Evolutionary conservation across 495 filamentous ascomycete species (phyloP).

Genomic region (Penicillium pancosmium): DNA sequence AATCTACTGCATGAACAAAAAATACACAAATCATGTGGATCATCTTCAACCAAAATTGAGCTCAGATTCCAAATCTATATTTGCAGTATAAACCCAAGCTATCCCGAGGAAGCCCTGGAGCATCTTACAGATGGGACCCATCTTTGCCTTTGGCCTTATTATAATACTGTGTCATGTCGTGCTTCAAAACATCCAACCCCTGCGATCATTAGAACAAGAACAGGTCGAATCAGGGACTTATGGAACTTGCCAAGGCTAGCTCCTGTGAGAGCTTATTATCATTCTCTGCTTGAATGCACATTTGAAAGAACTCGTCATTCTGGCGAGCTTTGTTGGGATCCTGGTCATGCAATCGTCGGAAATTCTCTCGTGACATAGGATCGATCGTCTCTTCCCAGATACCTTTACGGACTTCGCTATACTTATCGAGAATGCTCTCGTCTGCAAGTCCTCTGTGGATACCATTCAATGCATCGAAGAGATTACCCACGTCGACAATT

Average conservation of each 20-base stretch:
- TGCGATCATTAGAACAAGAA: conserved; percentile 4
- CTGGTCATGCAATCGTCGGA: conserved; percentile 37
- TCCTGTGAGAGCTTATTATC: conserved; percentile 27
- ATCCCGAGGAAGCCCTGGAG: conserved; percentile 5
- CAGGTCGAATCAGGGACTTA: no score
- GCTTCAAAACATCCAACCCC: conserved; percentile 32
- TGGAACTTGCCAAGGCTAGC: conserved; percentile 26
- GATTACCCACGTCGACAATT: conserved; percentile 59
- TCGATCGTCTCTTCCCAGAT: conserved; percentile 60
- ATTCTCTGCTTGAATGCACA: conserved; percentile 27
- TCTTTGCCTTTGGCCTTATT: conserved; percentile 5
- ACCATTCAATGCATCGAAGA: conserved; percentile 60
- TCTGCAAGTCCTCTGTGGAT: conserved; percentile 57
- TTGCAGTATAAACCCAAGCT: neutral
- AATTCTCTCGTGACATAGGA: conserved; percentile 57
- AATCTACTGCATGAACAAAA: no score
- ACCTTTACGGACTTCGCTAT: conserved; percentile 56
- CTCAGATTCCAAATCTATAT: no score
- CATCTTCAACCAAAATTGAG: no score
- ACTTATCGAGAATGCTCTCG: conserved; percentile 59
- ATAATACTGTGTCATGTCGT: conserved; percentile 38
- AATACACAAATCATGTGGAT: no score
- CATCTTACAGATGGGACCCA: conserved; percentile 7
- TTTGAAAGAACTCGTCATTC: conserved; percentile 44
- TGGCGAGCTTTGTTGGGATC: conserved; percentile 37